Base-by-base conservation (phyloP, 2,329 filamentous ascomycete genomes). In the Fusarium staphyleae region DNA sequence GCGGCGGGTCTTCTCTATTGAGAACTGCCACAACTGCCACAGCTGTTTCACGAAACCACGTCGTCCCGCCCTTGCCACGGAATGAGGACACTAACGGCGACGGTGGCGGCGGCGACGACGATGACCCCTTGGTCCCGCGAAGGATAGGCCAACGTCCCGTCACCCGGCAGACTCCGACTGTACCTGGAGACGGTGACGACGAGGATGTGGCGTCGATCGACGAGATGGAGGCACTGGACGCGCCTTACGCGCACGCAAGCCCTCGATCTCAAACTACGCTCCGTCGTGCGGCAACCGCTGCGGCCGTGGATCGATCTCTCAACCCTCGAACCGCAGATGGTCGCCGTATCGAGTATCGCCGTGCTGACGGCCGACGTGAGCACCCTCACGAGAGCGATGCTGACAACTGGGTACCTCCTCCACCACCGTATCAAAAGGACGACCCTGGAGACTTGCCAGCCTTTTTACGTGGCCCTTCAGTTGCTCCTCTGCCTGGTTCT, bases 361-460 rank as follows among this genome's bases (percentile, higher is more conserved):
- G 87, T 37, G 87, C 88, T 12, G 87, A 90, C 71, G 86, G 87
- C 6, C 80, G 87, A 34, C 79, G 83, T 34, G 88, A 93, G 66
- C 81, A 91, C 63, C 90, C 90, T 4, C 90, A 95, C 70, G 90
- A 95, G 72, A 93, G 90, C 59, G 90, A 95, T 69, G 90, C 90
- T 4, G 91, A 95, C 66, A 91, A 93, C 65, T 96, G 91, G 91
- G 88, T 92, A 4, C 89, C 90, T 5, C 91, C 91, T 5, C 91
- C 91, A 8, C 91, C 91, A 3, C 90, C 90, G 1, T 96, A 96
- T 65, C 84, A 86, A 33, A 83, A 84, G 48, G 86, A 89, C 0
- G 82, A 85, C 40, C 82, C 83, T 1, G 78, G 77, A 9, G 82
- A 84, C 62, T 58, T 83, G 48, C 83, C 83, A 2, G 78, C 75